phyloP scores from a whole-genome alignment of 495 filamentous ascomycete genomes.

The Penicillium macrosclerotiorum region DNA sequence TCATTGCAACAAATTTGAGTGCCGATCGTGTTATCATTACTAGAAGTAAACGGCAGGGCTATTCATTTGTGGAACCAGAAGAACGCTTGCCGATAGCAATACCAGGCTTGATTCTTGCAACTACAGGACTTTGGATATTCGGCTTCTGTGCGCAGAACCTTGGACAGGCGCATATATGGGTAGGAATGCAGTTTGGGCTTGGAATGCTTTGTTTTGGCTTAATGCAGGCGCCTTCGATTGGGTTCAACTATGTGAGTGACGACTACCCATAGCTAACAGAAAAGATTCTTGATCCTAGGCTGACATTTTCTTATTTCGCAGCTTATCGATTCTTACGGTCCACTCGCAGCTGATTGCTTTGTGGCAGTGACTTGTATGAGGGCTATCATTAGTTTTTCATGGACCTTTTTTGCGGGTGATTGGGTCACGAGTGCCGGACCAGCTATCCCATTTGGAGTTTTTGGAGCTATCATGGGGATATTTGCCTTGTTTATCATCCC shows the following conservation, averaged over 20 bases:
- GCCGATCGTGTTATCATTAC: conserved; percentile 12
- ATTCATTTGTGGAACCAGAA: conserved; percentile 12
- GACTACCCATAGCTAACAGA: too few species aligned
- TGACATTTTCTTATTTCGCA: background rate
- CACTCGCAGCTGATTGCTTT: conserved; percentile 12
- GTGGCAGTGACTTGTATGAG: conserved; percentile 20
- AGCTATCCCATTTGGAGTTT: conserved; percentile 17
- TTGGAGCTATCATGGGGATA: conserved; percentile 15
- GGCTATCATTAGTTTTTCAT: conserved; percentile 17
- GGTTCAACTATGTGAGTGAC: too few species aligned
- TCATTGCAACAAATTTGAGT: conserved; percentile 1
- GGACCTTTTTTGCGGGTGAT: conserved; percentile 17
- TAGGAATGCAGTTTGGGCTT: too few species aligned
- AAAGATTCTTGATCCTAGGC: too few species aligned
- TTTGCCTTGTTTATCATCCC: conserved; percentile 15
- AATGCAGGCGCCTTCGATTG: too few species aligned
- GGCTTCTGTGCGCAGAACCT: conserved; percentile 15
- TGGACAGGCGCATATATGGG: too few species aligned
- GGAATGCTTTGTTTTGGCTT: too few species aligned
- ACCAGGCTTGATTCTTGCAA: conserved; percentile 15
- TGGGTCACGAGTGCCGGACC: conserved; percentile 16
- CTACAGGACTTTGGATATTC: conserved; percentile 15
- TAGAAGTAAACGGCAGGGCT: conserved; percentile 7
- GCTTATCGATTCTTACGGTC: conserved; percentile 16
- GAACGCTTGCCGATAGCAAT: conserved; percentile 12